These are phyloP conservation scores for Hemerocallis citrina DNA, from an alignment of 106 monocot species.

Conservation along the genomic window DNA sequence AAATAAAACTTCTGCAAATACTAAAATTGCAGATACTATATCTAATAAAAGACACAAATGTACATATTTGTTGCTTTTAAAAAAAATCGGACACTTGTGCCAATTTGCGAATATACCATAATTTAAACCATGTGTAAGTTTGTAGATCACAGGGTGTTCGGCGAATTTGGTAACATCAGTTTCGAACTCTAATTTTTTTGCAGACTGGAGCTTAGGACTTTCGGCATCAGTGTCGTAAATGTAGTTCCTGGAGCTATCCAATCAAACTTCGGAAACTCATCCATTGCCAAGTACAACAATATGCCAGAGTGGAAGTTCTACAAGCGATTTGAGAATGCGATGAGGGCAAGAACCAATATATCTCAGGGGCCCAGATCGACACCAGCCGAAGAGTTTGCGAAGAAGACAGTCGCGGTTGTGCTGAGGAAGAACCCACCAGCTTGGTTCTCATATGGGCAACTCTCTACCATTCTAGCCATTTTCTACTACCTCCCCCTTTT, in stretches of 20 bases:
- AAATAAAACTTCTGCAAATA: no score
- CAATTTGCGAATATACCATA: no score
- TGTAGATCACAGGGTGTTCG: no score
- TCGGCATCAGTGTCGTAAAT: constrained; percentile 58
- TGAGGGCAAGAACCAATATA: constrained; percentile 37
- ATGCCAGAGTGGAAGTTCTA: constrained; percentile 91
- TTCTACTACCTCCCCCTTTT: constrained; percentile 63
- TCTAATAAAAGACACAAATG: no score
- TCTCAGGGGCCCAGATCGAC: constrained; percentile 60
- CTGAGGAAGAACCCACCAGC: constrained; percentile 61
- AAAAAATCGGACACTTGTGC: no score
- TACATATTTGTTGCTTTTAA: no score
- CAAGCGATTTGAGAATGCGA: constrained; percentile 44
- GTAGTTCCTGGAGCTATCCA: constrained; percentile 78
- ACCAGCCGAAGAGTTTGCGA: constrained; percentile 75
- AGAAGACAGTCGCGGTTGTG: constrained; percentile 49
- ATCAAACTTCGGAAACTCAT: constrained; percentile 66
- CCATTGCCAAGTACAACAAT: constrained; percentile 33
- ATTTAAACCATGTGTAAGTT: no score
- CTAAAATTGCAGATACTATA: no score
- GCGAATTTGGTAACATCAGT: no score
- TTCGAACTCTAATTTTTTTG: background rate
- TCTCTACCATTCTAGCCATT: constrained; percentile 40
- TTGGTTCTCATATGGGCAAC: constrained; percentile 77
- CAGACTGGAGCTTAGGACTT: constrained; percentile 58